phyloP scores from a whole-genome alignment of 306 rosid species.

The Lathyrus tuberosus region DNA sequence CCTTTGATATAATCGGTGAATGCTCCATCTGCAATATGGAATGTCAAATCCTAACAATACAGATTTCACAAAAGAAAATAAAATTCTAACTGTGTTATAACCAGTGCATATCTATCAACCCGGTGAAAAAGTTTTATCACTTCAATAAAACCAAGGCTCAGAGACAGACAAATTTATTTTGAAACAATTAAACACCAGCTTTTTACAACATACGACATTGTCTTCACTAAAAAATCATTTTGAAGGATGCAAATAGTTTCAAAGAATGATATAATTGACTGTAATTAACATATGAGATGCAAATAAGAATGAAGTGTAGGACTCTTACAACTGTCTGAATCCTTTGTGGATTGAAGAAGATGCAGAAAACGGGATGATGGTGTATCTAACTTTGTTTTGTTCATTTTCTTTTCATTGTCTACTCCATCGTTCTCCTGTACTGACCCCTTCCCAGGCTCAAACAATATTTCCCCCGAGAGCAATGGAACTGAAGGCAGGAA shows the following conservation, averaged over 20 bases:
- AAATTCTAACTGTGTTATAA: constrained; percentile 3
- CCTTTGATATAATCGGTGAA: constrained; percentile 81
- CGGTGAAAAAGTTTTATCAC: background rate
- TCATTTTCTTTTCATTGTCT: constrained; percentile 41
- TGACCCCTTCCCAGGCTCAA: constrained; percentile 60
- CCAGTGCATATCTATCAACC: background rate
- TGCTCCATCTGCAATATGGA: constrained; percentile 59
- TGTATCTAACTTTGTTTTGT: constrained; percentile 44
- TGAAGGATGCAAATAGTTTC: constrained; percentile 13
- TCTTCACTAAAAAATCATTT: background rate
- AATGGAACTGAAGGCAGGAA: constrained; percentile 87
- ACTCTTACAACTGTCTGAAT: constrained; percentile 60
- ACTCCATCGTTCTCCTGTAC: constrained; percentile 45
- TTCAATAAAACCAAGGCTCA: background rate
- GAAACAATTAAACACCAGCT: constrained; percentile 1
- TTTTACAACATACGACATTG: background rate
- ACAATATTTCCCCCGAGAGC: constrained; percentile 84
- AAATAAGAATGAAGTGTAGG: constrained; percentile 21
- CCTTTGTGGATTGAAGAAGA: constrained; percentile 66
- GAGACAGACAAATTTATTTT: background rate
- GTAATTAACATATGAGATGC: constrained; percentile 8
- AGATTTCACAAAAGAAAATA: background rate
- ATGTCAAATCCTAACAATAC: background rate
- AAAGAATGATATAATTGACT: background rate
- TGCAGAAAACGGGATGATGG: constrained; percentile 58